phyloP scores from a whole-genome alignment of 306 rosid genomes.

The Casuarina cunninghamiana region DNA sequence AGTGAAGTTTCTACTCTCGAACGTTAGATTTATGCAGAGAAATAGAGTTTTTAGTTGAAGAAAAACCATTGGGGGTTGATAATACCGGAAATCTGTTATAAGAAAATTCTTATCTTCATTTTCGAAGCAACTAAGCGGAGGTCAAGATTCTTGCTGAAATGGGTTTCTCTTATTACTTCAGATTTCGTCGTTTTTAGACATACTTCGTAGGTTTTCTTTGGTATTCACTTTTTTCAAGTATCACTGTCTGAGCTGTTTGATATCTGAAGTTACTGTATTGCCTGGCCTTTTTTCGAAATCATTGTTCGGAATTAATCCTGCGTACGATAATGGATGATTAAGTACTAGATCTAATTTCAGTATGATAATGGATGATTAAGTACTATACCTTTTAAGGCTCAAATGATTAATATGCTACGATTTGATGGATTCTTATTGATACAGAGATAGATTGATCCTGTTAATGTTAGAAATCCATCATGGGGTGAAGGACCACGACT shows the following conservation, averaged over 20 bases:
- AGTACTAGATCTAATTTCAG: neutral
- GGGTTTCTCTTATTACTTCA: neutral
- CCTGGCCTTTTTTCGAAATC: neutral
- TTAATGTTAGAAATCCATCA: neutral
- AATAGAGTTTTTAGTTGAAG: conserved; percentile 3
- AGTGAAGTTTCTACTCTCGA: neutral
- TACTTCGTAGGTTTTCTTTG: neutral
- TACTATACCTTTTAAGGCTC: neutral
- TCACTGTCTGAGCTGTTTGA: neutral
- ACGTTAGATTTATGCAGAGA: neutral
- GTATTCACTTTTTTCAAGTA: neutral
- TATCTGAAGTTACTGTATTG: neutral
- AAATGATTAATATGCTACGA: neutral
- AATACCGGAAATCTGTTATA: neutral
- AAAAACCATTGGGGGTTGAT: neutral
- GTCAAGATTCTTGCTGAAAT: neutral
- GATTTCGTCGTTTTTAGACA: neutral
- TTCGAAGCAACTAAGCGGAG: neutral
- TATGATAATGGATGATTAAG: neutral
- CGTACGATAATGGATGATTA: neutral
- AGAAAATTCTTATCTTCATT: neutral
- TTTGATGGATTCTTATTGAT: neutral
- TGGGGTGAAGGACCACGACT: neutral
- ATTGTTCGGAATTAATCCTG: neutral
- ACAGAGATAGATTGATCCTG: neutral